phyloP scores from a whole-genome alignment of 2,329 filamentous ascomycete genomes.

The Penicillium sp. region DNA sequence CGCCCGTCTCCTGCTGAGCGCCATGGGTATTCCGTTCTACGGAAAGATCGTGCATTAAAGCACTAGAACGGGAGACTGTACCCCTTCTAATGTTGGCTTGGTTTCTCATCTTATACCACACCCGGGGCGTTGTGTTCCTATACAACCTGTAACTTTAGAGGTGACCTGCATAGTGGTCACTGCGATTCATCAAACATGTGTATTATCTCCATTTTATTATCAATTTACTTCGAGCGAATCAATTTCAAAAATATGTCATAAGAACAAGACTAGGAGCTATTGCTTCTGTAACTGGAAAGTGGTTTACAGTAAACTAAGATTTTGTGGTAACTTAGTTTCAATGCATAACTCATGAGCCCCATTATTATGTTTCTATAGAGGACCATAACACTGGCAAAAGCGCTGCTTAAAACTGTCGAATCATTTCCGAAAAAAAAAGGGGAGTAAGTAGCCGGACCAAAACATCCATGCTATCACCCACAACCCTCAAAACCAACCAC shows the following conservation, averaged over 20 bases:
- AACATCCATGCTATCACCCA: neutral
- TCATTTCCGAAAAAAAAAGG: constrained; percentile 12
- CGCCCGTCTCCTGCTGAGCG: constrained; percentile 74
- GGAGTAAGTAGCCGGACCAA: neutral
- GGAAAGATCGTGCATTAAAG: constrained; percentile 69
- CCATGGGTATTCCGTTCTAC: constrained; percentile 80
- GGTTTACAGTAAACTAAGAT: neutral
- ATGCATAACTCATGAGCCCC: constrained; percentile 2
- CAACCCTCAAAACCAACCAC: constrained; percentile 10
- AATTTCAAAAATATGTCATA: constrained; percentile 9
- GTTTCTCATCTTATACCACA: constrained; percentile 16
- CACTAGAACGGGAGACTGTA: neutral
- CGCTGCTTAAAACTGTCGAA: neutral
- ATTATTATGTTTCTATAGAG: constrained; percentile 3
- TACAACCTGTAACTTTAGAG: constrained; percentile 38
- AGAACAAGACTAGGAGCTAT: neutral
- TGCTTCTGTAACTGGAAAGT: neutral
- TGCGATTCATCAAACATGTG: constrained; percentile 31
- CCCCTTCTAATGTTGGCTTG: constrained; percentile 1
- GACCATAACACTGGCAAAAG: constrained; percentile 1
- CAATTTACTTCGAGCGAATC: constrained; percentile 25
- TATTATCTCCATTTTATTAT: constrained; percentile 30
- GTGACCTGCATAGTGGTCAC: constrained; percentile 33
- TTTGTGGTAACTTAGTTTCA: neutral
- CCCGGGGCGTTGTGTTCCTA: constrained; percentile 22